These are phyloP conservation scores for Dissoconium aciculare DNA, from an alignment of 2,329 filamentous ascomycete genomes.

Conservation along the genomic window DNA sequence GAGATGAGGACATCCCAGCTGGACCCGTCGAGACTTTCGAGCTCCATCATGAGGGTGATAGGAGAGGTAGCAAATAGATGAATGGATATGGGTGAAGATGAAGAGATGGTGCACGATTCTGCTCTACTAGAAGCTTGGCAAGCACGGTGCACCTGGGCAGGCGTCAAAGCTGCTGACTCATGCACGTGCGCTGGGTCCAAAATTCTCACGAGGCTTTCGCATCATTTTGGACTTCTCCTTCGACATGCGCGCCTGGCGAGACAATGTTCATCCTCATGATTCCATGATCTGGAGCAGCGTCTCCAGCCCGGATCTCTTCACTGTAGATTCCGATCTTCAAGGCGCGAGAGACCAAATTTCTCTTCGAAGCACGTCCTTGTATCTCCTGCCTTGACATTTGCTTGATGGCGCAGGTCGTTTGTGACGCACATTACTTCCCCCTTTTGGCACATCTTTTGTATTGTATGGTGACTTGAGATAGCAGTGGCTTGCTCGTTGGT, in stretches of 20 bases:
- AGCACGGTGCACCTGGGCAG: no score
- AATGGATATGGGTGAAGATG: slow-evolving; percentile 4
- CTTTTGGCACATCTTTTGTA: no score
- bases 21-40: slow-evolving; percentile 37
- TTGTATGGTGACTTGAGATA: no score
- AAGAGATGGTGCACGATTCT: slow-evolving; percentile 1
- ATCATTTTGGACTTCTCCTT: slow-evolving; percentile 3
- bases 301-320: slow-evolving; percentile 27
- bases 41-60: slow-evolving; percentile 13
- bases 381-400: slow-evolving; percentile 38
- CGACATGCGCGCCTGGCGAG: slow-evolving; percentile 21
- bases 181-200: not conserved
- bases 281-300: slow-evolving; percentile 16
- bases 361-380: slow-evolving; percentile 36
- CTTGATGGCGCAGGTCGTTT: slow-evolving; percentile 36
- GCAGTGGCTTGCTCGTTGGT: no score
- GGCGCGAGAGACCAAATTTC: slow-evolving; percentile 30
- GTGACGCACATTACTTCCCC: slow-evolving; percentile 29
- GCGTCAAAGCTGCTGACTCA: no score
- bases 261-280: slow-evolving; percentile 12
- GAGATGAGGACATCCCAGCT: slow-evolving; percentile 39
- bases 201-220: slow-evolving; percentile 5
- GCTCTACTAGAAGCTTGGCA: not conserved
- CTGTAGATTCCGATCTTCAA: slow-evolving; percentile 23
- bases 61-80: slow-evolving; percentile 2